A percentile compares a stretch with the other conserved stretches of the same genome.
These are phyloP conservation scores for Haplosporangium sp. DNA, from an alignment of 371 early-diverging fungal species.

Conservation along the genomic window DNA sequence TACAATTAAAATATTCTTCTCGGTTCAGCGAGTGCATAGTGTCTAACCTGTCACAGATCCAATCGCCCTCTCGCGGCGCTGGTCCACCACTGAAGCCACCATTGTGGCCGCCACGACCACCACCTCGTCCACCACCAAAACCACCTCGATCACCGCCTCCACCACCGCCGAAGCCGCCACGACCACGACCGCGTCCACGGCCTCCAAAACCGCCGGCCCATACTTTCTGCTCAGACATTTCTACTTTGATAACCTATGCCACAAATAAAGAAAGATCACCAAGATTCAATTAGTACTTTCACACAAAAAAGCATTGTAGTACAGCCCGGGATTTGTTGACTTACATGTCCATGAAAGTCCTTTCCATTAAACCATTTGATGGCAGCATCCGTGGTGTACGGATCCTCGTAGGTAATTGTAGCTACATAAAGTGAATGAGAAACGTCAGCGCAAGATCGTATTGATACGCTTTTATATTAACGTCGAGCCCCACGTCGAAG, in stretches of 20 bases:
- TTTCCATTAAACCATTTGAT: conserved; percentile 78
- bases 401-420: conserved; percentile 80
- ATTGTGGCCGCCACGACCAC: conserved; percentile 56
- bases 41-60: conserved; percentile 71
- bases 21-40: not conserved
- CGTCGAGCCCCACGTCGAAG: no score
- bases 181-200: conserved; percentile 50
- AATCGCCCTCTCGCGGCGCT: conserved; percentile 73
- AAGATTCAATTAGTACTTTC: no score
- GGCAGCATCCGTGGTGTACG: conserved; percentile 75
- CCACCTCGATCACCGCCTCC: conserved; percentile 30
- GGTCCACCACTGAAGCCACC: conserved; percentile 58
- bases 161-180: conserved; percentile 26
- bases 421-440: conserved; percentile 46
- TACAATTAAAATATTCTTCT: no score
- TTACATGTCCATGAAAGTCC: conserved; percentile 53
- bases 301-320: no score
- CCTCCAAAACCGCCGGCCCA: conserved; percentile 41
- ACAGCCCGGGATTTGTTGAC: not conserved
- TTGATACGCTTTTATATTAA: not conserved
- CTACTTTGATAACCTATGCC: conserved; percentile 64
- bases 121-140: conserved; percentile 35
- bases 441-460: not conserved
- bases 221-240: conserved; percentile 71
- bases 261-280: not conserved